Evolutionary conservation across 1,284 basidiomycete species (phyloP).

Genomic region (Neolentinus lepideus): DNA sequence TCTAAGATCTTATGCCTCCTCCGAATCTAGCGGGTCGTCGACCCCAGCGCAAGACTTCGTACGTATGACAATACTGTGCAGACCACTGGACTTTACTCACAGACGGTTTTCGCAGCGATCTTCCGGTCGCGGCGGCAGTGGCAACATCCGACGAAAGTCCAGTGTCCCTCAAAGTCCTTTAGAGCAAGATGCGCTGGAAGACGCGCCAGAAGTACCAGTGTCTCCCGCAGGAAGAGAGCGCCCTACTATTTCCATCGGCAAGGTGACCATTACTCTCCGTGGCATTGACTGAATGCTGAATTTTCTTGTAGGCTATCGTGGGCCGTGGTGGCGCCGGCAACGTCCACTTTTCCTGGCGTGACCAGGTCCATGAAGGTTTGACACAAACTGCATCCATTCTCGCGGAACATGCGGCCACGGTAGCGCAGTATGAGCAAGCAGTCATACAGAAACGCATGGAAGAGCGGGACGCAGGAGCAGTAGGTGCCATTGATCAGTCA

Average conservation of each 20-base stretch:
- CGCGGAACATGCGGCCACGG: neutral
- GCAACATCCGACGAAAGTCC: neutral
- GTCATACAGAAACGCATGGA: neutral
- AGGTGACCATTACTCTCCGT: neutral
- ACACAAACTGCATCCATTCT: neutral
- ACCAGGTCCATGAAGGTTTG: neutral
- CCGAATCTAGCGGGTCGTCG: neutral
- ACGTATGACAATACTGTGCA: neutral
- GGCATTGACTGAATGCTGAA: neutral
- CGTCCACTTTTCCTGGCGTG: neutral
- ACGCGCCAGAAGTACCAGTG: neutral
- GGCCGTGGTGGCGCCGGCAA: neutral
- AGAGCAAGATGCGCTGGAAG: neutral
- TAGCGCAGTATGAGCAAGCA: neutral
- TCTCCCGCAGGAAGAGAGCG: neutral
- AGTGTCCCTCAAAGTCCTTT: neutral
- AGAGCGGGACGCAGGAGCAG: neutral
- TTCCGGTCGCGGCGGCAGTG: neutral
- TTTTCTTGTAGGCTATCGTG: neutral
- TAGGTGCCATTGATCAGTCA: neutral
- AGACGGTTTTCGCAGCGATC: neutral
- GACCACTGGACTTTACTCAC: neutral
- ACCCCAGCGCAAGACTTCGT: neutral
- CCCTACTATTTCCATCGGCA: neutral
- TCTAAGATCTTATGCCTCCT: neutral